Conservation (phyloP, 2,329 filamentous ascomycete species). For the Colletotrichum tofieldiae region DNA sequence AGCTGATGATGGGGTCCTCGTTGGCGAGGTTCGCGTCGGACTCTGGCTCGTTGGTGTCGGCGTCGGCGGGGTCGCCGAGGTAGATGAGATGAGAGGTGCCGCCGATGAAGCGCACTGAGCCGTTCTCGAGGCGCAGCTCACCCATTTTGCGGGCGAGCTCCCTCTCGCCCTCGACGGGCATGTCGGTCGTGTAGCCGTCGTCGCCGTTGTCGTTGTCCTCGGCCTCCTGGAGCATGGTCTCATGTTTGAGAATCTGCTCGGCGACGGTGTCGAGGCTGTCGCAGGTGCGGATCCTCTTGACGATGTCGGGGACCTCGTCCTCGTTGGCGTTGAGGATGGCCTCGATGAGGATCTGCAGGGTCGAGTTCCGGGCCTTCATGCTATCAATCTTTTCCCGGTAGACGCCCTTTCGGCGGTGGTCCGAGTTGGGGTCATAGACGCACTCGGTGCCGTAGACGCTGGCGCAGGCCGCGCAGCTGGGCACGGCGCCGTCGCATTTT, state of each 20-base stretch:
- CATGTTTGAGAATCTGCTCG: slow-evolving; percentile 66
- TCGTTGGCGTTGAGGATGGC: slow-evolving; percentile 93
- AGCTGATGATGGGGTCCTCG: slow-evolving; percentile 83
- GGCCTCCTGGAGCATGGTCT: slow-evolving; percentile 52
- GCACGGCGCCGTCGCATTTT: slow-evolving; percentile 92
- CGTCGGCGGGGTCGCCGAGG: slow-evolving; percentile 67
- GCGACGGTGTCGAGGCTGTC: slow-evolving; percentile 75
- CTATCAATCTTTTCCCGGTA: slow-evolving; percentile 95
- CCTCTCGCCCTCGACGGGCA: slow-evolving; percentile 74
- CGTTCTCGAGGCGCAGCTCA: slow-evolving; percentile 88
- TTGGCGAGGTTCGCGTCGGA: slow-evolving; percentile 64
- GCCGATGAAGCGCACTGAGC: slow-evolving; percentile 90
- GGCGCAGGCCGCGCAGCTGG: slow-evolving; percentile 94
- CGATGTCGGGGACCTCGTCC: slow-evolving; percentile 85
- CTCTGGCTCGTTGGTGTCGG: slow-evolving; percentile 58
- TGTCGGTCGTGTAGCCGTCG: slow-evolving; percentile 58
- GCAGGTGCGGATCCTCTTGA: slow-evolving; percentile 90
- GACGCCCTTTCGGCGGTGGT: slow-evolving; percentile 95
- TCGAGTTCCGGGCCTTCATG: slow-evolving; percentile 88
- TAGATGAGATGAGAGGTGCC: slow-evolving; percentile 96
- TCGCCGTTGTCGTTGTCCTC: slow-evolving; percentile 59
- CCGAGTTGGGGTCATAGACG: slow-evolving; percentile 95
- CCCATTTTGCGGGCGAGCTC: slow-evolving; percentile 95
- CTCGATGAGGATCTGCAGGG: slow-evolving; percentile 92
- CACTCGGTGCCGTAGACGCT: slow-evolving; percentile 94